Evolutionary conservation across 2,329 filamentous ascomycete species (phyloP).

Genomic region (Clonostachys byssicola): DNA sequence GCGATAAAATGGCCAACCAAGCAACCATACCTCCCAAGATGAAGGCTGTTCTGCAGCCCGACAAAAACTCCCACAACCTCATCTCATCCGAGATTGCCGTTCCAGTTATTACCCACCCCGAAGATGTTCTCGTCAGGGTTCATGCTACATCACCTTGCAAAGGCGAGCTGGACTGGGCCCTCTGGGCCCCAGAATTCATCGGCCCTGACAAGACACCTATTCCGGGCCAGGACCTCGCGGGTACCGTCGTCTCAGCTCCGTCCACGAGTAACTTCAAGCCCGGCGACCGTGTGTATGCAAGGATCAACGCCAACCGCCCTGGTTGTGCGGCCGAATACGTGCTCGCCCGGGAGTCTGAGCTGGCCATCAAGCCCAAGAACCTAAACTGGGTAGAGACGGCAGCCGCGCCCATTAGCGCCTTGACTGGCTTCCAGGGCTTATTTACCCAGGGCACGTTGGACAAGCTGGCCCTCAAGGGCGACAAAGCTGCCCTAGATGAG

Average conservation of each 20-base stretch:
- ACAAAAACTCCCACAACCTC: slow-evolving; percentile 1
- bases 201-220: slow-evolving; percentile 14
- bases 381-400: slow-evolving; percentile 27
- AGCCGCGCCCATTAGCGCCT: slow-evolving; percentile 28
- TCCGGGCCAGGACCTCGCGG: slow-evolving; percentile 29
- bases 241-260: slow-evolving; percentile 23
- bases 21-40: neutral
- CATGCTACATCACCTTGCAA: slow-evolving; percentile 22
- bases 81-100: slow-evolving; percentile 2
- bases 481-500: slow-evolving; percentile 11
- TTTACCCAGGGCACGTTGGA: slow-evolving; percentile 28
- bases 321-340: slow-evolving; percentile 26
- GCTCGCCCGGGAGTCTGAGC: slow-evolving; percentile 19
- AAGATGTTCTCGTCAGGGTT: slow-evolving; percentile 22
- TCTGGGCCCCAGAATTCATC: slow-evolving; percentile 10
- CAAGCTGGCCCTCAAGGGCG: slow-evolving; percentile 16
- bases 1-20: neutral
- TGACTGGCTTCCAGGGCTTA: slow-evolving; percentile 32
- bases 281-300: slow-evolving; percentile 27
- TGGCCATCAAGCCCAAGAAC: slow-evolving; percentile 22
- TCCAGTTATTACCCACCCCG: slow-evolving; percentile 10
- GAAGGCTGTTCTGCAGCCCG: slow-evolving; percentile 1
- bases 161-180: slow-evolving; percentile 22
- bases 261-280: slow-evolving; percentile 12
- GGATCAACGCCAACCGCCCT: slow-evolving; percentile 14